Evolutionary conservation across 768 basidiomycete species (phyloP).

Genomic region (Fibroporia radiculosa): DNA sequence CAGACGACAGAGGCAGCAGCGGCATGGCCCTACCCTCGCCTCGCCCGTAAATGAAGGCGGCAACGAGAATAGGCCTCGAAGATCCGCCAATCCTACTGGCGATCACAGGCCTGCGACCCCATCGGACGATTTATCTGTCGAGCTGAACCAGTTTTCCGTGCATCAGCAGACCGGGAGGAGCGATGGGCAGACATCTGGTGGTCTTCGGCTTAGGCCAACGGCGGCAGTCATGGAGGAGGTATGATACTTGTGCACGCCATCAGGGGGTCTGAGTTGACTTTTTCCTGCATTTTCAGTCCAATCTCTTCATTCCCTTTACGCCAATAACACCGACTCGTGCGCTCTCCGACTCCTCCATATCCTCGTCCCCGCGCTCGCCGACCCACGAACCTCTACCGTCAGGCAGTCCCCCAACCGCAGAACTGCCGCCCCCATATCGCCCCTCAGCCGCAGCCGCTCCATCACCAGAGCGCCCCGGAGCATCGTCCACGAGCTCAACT

Average conservation of each 20-base stretch:
- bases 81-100: conserved; percentile 3
- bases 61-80: conserved; percentile 9
- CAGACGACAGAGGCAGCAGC: conserved; percentile 20
- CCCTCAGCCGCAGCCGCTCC: neutral
- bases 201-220: conserved; percentile 1
- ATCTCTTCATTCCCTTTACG: conserved; percentile 35
- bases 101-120: neutral
- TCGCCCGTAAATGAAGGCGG: conserved; percentile 6
- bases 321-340: conserved; percentile 44
- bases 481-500: neutral
- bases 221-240: conserved; percentile 43
- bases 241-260: conserved; percentile 8
- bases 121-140: conserved; percentile 23
- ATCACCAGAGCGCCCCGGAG: neutral
- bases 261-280: neutral
- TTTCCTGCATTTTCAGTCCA: conserved; percentile 30
- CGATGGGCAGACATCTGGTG: conserved; percentile 10
- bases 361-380: conserved; percentile 3
- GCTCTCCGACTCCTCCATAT: conserved; percentile 29
- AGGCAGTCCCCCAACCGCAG: neutral
- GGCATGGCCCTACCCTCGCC: conserved; percentile 19
- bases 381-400: neutral
- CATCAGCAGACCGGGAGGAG: conserved; percentile 49
- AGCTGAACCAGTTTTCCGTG: conserved; percentile 46
- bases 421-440: neutral